Evolutionary conservation across 768 basidiomycete genomes (phyloP).

Genomic region (Termitomyces sp.): DNA sequence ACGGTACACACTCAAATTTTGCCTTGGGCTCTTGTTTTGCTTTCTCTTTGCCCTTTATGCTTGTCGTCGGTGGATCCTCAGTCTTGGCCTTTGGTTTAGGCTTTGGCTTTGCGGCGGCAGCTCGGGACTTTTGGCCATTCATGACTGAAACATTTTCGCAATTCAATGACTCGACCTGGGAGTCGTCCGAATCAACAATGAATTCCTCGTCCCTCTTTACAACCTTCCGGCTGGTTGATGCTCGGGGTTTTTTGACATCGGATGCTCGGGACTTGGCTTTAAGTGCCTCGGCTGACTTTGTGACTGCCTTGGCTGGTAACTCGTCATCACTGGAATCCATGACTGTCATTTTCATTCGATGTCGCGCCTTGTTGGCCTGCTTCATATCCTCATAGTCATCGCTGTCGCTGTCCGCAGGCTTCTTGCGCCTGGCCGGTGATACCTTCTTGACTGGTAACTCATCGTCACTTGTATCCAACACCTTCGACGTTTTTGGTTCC

Average conservation of each 20-base stretch:
- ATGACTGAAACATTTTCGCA: conserved; percentile 13
- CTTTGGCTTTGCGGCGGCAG: conserved; percentile 16
- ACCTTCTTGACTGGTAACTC: conserved; percentile 17
- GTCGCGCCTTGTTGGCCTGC: conserved; percentile 2
- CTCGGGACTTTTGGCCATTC: background rate
- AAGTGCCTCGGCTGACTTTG: conserved; percentile 13
- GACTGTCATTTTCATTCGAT: background rate
- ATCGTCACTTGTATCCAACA: conserved; percentile 12
- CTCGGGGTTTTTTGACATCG: conserved; percentile 8
- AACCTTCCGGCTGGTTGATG: conserved; percentile 20
- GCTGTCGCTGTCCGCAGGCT: conserved; percentile 36
- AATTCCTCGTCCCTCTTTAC: conserved; percentile 25
- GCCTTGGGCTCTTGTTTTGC: conserved; percentile 12
- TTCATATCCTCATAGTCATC: background rate
- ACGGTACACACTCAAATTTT: conserved; percentile 24
- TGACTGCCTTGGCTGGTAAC: conserved; percentile 38
- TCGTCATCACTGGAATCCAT: conserved; percentile 16
- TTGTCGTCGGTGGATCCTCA: conserved; percentile 1
- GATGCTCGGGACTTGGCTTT: conserved; percentile 20
- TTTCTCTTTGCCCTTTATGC: conserved; percentile 11
- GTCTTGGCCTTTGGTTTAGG: conserved; percentile 10
- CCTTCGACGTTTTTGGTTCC: background rate
- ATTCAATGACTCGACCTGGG: conserved; percentile 13
- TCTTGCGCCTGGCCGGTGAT: conserved; percentile 26
- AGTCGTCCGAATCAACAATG: conserved; percentile 15